Percentiles rank a stretch among this genome's conserved stretches.
phyloP scores from a whole-genome alignment of 768 basidiomycete genomes.

The Termitomyces sp. region DNA sequence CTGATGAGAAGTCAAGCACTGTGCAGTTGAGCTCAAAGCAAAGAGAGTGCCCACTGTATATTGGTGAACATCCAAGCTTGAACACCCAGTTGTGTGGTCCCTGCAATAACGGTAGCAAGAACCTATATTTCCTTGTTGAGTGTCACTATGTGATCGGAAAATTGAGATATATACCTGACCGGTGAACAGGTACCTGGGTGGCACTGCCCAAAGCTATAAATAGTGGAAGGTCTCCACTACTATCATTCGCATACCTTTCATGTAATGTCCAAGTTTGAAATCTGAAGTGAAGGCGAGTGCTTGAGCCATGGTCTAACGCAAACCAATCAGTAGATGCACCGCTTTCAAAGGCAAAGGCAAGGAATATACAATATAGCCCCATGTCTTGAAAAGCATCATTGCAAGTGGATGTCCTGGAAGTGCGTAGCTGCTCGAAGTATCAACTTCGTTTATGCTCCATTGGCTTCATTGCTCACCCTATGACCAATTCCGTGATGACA shows the following conservation, averaged over 20 bases:
- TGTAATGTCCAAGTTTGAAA: conserved; percentile 78
- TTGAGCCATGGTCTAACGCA: conserved; percentile 46
- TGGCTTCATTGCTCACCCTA: conserved; percentile 46
- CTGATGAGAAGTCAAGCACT: conserved; percentile 17
- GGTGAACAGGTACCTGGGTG: conserved; percentile 53
- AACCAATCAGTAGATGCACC: neutral
- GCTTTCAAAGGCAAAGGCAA: conserved; percentile 11
- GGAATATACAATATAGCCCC: conserved; percentile 42
- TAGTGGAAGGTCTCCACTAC: neutral
- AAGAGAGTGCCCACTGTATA: conserved; percentile 28
- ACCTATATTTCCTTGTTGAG: conserved; percentile 29
- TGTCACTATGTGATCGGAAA: neutral
- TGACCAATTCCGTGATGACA: conserved; percentile 78
- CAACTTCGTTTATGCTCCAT: neutral
- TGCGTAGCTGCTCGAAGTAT: conserved; percentile 43
- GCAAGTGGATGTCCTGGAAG: conserved; percentile 76
- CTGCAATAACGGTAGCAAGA: conserved; percentile 52
- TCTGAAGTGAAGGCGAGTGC: conserved; percentile 67
- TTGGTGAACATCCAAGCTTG: conserved; percentile 64
- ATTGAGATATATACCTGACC: neutral
- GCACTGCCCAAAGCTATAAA: conserved; percentile 38
- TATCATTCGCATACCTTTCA: conserved; percentile 35
- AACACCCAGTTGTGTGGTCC: conserved; percentile 63
- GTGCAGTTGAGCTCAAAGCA: conserved; percentile 1
- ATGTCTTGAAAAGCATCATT: conserved; percentile 83